A percentile compares a stretch with the other conserved stretches of the same genome.
Evolutionary conservation across 306 rosid genomes (phyloP).

Genomic region (Medicago ruthenica): DNA sequence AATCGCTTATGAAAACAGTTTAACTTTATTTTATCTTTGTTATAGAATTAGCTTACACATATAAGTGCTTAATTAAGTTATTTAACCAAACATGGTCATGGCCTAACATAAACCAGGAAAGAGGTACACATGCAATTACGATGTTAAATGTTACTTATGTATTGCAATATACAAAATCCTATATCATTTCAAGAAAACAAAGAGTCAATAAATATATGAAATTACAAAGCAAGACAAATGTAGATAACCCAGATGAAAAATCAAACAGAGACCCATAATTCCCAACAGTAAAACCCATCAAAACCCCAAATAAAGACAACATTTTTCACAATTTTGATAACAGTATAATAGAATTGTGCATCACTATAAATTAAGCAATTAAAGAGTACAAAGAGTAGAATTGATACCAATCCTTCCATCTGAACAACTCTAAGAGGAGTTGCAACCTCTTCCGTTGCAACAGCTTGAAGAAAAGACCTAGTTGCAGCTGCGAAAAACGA

Average conservation of each 20-base stretch:
- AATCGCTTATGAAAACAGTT: too few relatives aligned
- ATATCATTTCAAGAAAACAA: neutral
- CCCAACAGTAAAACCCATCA: neutral
- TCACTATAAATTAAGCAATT: neutral
- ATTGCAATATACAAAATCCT: neutral
- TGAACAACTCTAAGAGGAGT: slow-evolving; percentile 90
- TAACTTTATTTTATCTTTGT: too few relatives aligned
- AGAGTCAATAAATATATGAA: neutral
- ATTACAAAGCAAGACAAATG: slow-evolving; percentile 14
- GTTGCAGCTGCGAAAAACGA: slow-evolving; percentile 57
- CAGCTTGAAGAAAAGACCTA: slow-evolving; percentile 89
- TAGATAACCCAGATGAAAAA: slow-evolving; percentile 23
- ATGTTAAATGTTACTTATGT: neutral
- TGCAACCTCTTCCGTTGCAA: slow-evolving; percentile 85
- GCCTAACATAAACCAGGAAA: neutral
- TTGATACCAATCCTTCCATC: slow-evolving; percentile 88
- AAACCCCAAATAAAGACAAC: slow-evolving; percentile 13
- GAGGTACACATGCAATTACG: neutral
- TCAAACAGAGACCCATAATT: slow-evolving; percentile 16
- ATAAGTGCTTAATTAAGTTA: too few relatives aligned
- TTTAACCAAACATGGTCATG: too few relatives aligned
- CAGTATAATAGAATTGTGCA: neutral
- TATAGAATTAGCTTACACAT: too few relatives aligned
- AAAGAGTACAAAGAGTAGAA: neutral
- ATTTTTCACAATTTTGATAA: neutral